Conservation (phyloP, 2,329 filamentous ascomycete genomes). For the Trichoderma asperellum region DNA sequence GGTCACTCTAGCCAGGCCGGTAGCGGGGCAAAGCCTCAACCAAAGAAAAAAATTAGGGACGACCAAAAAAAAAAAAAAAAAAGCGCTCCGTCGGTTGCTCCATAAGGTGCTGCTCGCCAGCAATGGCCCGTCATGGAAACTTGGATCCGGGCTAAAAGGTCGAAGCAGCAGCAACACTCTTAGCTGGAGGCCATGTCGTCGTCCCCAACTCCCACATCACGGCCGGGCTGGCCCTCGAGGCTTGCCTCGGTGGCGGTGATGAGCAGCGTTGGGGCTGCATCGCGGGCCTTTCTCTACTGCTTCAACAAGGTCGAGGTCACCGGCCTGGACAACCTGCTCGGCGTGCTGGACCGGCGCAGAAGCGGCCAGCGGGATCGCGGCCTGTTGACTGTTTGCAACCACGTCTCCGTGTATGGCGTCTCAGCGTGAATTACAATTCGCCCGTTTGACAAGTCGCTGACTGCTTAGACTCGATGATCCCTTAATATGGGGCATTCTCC, state of each 20-base stretch:
- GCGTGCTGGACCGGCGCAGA: slow-evolving; percentile 72
- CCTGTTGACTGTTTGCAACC: slow-evolving; percentile 70
- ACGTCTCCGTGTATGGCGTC: slow-evolving; percentile 45
- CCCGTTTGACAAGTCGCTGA: slow-evolving; percentile 15
- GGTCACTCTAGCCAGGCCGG: neutral
- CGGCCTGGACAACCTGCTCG: slow-evolving; percentile 75
- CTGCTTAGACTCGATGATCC: slow-evolving; percentile 82
- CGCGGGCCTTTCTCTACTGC: slow-evolving; percentile 73
- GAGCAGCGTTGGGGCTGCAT: slow-evolving; percentile 71
- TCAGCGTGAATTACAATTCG: neutral
- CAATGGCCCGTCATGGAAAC: slow-evolving; percentile 23
- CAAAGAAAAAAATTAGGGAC: slow-evolving; percentile 3
- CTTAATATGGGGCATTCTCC: slow-evolving; percentile 88
- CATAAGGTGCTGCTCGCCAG: slow-evolving; percentile 10
- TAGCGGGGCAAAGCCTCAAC: neutral
- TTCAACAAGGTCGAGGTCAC: slow-evolving; percentile 75
- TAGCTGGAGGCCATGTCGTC: slow-evolving; percentile 29
- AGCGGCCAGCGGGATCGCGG: slow-evolving; percentile 70
- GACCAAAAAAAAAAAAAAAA: slow-evolving; percentile 1
- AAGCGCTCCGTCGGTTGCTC: slow-evolving; percentile 1
- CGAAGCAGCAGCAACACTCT: neutral
- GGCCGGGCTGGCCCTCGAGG: slow-evolving; percentile 71
- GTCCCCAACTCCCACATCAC: slow-evolving; percentile 36
- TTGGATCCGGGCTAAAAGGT: neutral
- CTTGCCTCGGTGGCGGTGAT: slow-evolving; percentile 74